Conservation (phyloP, 768 basidiomycete species). For the Lyophyllum shimeji region DNA sequence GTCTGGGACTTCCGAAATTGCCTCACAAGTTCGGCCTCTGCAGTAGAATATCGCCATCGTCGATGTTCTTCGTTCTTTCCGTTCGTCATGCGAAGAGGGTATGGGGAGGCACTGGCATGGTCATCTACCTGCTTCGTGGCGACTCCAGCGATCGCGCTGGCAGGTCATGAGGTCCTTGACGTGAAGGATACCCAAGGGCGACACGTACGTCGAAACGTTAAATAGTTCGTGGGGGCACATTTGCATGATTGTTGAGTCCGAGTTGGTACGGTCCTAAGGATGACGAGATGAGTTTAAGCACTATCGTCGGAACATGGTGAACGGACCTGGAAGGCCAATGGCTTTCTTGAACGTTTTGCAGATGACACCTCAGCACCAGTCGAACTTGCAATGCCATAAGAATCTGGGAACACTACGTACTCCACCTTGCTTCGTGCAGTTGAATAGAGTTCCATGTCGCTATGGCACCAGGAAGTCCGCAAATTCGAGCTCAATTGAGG, state of each 20-base stretch:
- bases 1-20: constrained; percentile 31
- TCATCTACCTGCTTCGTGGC: not conserved
- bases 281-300: not conserved
- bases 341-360: not conserved
- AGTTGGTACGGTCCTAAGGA: constrained; percentile 3
- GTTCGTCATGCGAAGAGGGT: not conserved
- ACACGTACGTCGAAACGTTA: not conserved
- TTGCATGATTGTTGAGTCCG: not conserved
- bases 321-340: not conserved
- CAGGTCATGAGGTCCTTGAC: not conserved
- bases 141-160: not conserved
- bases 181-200: too few relatives aligned
- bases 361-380: not conserved
- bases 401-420: not conserved
- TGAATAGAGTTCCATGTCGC: not conserved
- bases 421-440: not conserved
- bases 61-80: constrained; percentile 18
- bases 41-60: constrained; percentile 41
- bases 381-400: not conserved
- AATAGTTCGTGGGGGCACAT: not conserved
- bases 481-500: not conserved
- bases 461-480: not conserved
- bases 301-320: not conserved
- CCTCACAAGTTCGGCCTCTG: constrained; percentile 40
- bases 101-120: not conserved